Conservation (phyloP, 2,329 filamentous ascomycete species). For the Sarocladium kiliense region DNA sequence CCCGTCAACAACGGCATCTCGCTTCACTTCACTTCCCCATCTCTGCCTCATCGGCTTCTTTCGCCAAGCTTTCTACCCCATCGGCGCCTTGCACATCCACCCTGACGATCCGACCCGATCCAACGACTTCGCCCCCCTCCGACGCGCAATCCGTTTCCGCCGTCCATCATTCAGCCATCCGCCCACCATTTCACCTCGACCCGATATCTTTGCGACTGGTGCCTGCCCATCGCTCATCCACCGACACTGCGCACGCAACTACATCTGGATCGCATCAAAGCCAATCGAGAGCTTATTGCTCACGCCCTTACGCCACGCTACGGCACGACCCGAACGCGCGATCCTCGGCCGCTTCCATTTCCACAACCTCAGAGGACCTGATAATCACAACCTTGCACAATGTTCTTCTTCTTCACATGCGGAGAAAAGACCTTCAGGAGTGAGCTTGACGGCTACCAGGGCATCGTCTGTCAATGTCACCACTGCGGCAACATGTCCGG, state of each 20-base stretch:
- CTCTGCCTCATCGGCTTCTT: too few species aligned
- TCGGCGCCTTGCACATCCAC: too few species aligned
- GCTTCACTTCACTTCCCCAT: too few species aligned
- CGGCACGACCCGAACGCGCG: too few species aligned
- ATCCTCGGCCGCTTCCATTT: not conserved
- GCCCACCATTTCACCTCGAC: not conserved
- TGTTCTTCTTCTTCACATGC: conserved; percentile 60
- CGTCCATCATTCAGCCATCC: not conserved
- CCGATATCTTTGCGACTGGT: too few species aligned
- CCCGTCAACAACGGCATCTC: too few species aligned
- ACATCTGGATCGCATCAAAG: too few species aligned
- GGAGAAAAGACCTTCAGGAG: conserved; percentile 58
- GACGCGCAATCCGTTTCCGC: conserved; percentile 1
- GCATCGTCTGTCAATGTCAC: conserved; percentile 57
- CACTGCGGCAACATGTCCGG: conserved; percentile 62
- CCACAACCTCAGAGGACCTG: not conserved
- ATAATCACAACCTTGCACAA: conserved; percentile 18
- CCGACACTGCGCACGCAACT: too few species aligned
- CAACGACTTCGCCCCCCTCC: conserved; percentile 1
- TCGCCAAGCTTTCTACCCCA: not conserved
- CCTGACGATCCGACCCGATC: not conserved
- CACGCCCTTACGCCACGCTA: too few species aligned
- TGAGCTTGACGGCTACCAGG: conserved; percentile 56
- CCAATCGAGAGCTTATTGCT: not conserved
- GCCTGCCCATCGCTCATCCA: too few species aligned